These are phyloP conservation scores for Arachnomyces sp. DNA, from an alignment of 2,329 filamentous ascomycete species.

Conservation along the genomic window DNA sequence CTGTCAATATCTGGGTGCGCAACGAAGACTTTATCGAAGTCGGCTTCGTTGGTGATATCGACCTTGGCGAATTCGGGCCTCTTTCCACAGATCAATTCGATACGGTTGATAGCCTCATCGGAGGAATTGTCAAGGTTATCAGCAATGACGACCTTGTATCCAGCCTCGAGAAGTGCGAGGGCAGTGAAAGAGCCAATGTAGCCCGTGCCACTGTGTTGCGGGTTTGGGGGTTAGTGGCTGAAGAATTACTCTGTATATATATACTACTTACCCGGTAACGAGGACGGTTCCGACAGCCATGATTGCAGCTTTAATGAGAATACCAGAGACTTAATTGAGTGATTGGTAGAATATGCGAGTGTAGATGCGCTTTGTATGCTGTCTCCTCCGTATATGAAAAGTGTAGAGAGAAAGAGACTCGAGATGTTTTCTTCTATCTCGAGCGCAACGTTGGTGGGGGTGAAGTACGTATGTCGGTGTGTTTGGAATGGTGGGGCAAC, in stretches of 20 bases:
- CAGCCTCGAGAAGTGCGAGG: slow-evolving; percentile 82
- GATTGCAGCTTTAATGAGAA: slow-evolving; percentile 10
- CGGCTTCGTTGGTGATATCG: slow-evolving; percentile 80
- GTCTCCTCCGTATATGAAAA: too few relatives aligned
- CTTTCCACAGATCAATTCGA: slow-evolving; percentile 87
- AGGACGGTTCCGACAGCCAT: slow-evolving; percentile 85
- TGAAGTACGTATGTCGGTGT: too few relatives aligned
- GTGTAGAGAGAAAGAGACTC: too few relatives aligned
- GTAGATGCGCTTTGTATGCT: too few relatives aligned
- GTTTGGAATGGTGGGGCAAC: too few relatives aligned
- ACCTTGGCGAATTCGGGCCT: slow-evolving; percentile 74
- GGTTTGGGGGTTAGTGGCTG: slow-evolving; percentile 17
- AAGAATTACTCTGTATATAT: slow-evolving; percentile 5
- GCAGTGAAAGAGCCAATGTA: slow-evolving; percentile 98
- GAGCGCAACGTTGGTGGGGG: too few relatives aligned
- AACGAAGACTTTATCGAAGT: slow-evolving; percentile 76
- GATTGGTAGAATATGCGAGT: too few relatives aligned
- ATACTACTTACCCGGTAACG: slow-evolving; percentile 69
- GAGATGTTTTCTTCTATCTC: too few relatives aligned
- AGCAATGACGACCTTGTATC: slow-evolving; percentile 92
- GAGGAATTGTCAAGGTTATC: slow-evolving; percentile 98
- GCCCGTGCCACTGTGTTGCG: slow-evolving; percentile 69
- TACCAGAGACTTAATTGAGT: too few relatives aligned
- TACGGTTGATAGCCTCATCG: slow-evolving; percentile 81
- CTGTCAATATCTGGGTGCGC: slow-evolving; percentile 91